These are phyloP conservation scores for Lasiosphaeria miniovina DNA, from an alignment of 495 filamentous ascomycete species.

Conservation along the genomic window DNA sequence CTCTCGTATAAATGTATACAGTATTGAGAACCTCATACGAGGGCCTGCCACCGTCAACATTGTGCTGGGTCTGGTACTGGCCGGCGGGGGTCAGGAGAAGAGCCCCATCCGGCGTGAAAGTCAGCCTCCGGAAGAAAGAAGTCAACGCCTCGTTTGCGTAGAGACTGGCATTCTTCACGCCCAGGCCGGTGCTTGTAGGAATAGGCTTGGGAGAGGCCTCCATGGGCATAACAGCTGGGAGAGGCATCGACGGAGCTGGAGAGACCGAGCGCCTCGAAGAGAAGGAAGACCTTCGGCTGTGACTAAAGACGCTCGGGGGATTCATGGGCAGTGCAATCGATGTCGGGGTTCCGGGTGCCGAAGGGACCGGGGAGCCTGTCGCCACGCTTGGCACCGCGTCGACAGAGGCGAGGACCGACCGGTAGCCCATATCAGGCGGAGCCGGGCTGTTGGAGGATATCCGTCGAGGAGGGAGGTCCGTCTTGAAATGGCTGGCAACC, in stretches of 20 bases:
- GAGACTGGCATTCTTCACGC: slow-evolving; percentile 78
- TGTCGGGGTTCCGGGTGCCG: slow-evolving; percentile 91
- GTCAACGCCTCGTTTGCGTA: slow-evolving; percentile 98
- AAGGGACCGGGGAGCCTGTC: slow-evolving; percentile 80
- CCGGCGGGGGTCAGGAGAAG: slow-evolving; percentile 93
- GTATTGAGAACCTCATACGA: slow-evolving; percentile 91
- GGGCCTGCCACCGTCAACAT: slow-evolving; percentile 65
- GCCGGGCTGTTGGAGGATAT: slow-evolving; percentile 92
- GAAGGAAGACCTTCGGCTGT: slow-evolving; percentile 92
- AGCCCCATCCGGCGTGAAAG: slow-evolving; percentile 94
- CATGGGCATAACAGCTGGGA: slow-evolving; percentile 95
- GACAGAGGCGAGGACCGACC: slow-evolving; percentile 52
- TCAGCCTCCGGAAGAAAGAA: slow-evolving; percentile 92
- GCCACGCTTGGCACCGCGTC: slow-evolving; percentile 54
- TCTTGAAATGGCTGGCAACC: slow-evolving; percentile 62
- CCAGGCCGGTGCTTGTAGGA: slow-evolving; percentile 51
- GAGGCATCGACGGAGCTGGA: slow-evolving; percentile 89
- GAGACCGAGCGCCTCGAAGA: slow-evolving; percentile 91
- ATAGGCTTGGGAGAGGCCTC: slow-evolving; percentile 80
- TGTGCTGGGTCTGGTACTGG: slow-evolving; percentile 82
- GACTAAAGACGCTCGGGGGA: slow-evolving; percentile 79
- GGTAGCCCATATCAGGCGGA: slow-evolving; percentile 69
- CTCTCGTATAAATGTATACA: slow-evolving; percentile 96
- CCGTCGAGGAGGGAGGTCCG: slow-evolving; percentile 85
- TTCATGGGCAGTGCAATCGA: slow-evolving; percentile 94